Percentiles rank a stretch among this genome's conserved stretches.
Conservation (phyloP, 768 basidiomycete genomes). For the Tulasnella sp. region DNA sequence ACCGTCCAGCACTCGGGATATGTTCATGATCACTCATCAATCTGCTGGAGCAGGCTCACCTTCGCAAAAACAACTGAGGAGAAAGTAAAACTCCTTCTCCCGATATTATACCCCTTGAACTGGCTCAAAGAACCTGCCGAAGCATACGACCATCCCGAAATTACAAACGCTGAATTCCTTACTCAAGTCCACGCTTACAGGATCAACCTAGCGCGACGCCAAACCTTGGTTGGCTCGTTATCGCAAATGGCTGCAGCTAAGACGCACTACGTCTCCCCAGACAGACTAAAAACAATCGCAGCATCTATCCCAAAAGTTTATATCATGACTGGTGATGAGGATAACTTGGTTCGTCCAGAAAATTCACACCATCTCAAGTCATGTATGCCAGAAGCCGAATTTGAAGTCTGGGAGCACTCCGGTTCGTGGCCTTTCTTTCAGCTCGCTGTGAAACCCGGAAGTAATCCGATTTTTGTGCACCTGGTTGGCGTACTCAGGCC, state of each 20-base stretch:
- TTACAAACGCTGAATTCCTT: slow-evolving; percentile 68
- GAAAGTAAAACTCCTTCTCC: slow-evolving; percentile 56
- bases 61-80: slow-evolving; percentile 49
- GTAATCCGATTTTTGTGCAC: background rate
- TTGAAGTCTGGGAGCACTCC: slow-evolving; percentile 59
- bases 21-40: background rate
- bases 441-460: background rate
- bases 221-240: slow-evolving; percentile 61
- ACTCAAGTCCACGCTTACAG: slow-evolving; percentile 57
- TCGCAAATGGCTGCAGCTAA: slow-evolving; percentile 74
- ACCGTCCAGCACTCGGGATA: background rate
- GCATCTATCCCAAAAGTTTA: slow-evolving; percentile 65
- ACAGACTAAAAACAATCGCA: slow-evolving; percentile 55
- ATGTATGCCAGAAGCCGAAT: slow-evolving; percentile 61
- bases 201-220: slow-evolving; percentile 58
- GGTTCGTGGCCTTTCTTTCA: slow-evolving; percentile 41
- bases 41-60: slow-evolving; percentile 24
- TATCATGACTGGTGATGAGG: slow-evolving; percentile 70
- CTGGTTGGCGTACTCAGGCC: slow-evolving; percentile 45
- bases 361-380: slow-evolving; percentile 59
- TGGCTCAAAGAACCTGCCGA: slow-evolving; percentile 64
- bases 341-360: slow-evolving; percentile 57
- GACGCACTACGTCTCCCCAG: slow-evolving; percentile 60
- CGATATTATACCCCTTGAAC: slow-evolving; percentile 61
- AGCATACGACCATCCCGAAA: slow-evolving; percentile 54